These are phyloP conservation scores for Solanum raphanifolium DNA, from an alignment of 257 asterid species.

Conservation along the genomic window DNA sequence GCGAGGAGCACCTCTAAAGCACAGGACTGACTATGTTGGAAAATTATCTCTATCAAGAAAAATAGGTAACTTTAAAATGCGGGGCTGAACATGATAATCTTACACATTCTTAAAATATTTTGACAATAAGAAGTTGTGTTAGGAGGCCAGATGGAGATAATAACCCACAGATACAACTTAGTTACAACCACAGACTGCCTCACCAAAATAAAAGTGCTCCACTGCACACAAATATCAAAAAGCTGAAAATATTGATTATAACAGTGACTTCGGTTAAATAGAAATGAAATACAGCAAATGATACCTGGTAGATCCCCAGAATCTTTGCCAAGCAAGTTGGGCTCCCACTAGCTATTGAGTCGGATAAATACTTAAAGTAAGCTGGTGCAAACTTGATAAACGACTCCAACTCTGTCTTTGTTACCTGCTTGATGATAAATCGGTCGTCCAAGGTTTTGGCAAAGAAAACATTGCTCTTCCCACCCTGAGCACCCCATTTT, in stretches of 20 bases:
- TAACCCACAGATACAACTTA: neutral
- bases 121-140: neutral
- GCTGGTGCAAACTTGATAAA: slow-evolving; percentile 85
- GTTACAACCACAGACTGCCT: neutral
- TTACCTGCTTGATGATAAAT: slow-evolving; percentile 88
- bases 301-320: slow-evolving; percentile 95
- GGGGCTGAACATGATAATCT: neutral
- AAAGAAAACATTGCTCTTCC: slow-evolving; percentile 90
- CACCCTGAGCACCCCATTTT: slow-evolving; percentile 99
- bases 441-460: slow-evolving; percentile 95
- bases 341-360: slow-evolving; percentile 56
- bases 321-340: slow-evolving; percentile 96
- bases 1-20: neutral
- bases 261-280: neutral
- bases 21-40: neutral
- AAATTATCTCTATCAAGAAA: neutral
- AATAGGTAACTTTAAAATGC: neutral
- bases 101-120: neutral
- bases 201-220: neutral
- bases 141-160: neutral
- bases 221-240: neutral
- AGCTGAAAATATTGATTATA: neutral
- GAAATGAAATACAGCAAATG: neutral
- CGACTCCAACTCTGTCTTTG: slow-evolving; percentile 96
- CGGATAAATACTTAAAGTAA: slow-evolving; percentile 74